These are phyloP conservation scores for Ascochyta clinopodiicola DNA, from an alignment of 2,329 filamentous ascomycete genomes.

Conservation along the genomic window DNA sequence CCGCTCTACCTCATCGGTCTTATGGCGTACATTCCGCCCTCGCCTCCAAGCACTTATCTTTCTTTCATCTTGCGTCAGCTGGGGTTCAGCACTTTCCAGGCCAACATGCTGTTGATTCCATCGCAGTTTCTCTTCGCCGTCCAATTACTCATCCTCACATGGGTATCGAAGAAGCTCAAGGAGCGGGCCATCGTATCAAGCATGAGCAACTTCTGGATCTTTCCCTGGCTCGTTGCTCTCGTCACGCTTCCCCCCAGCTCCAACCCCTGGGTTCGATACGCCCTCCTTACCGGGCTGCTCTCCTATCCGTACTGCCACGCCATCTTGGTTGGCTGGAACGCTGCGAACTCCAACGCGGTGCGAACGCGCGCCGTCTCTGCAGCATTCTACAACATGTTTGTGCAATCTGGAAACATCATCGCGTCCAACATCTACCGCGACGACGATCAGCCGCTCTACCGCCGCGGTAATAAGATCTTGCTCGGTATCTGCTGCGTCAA, in stretches of 20 bases:
- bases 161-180: slow-evolving; percentile 56
- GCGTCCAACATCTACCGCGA: slow-evolving; percentile 57
- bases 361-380: slow-evolving; percentile 50
- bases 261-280: slow-evolving; percentile 60
- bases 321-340: slow-evolving; percentile 50
- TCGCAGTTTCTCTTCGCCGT: slow-evolving; percentile 47
- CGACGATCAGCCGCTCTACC: slow-evolving; percentile 54
- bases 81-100: slow-evolving; percentile 67
- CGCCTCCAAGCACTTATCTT: slow-evolving; percentile 47
- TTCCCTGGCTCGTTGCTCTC: slow-evolving; percentile 65
- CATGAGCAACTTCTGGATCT: slow-evolving; percentile 63
- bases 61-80: slow-evolving; percentile 65
- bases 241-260: slow-evolving; percentile 53
- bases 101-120: slow-evolving; percentile 69
- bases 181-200: slow-evolving; percentile 56
- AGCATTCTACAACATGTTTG: slow-evolving; percentile 53
- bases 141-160: slow-evolving; percentile 54
- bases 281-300: slow-evolving; percentile 57
- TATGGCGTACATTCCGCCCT: slow-evolving; percentile 52
- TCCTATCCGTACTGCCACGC: slow-evolving; percentile 62
- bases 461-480: slow-evolving; percentile 50
- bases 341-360: slow-evolving; percentile 49
- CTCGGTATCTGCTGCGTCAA: slow-evolving; percentile 41
- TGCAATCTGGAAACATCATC: slow-evolving; percentile 57
- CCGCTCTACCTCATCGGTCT: slow-evolving; percentile 43